Conservation (phyloP, 805 yeast genomes). For the Suhomyces prunicola region DNA sequence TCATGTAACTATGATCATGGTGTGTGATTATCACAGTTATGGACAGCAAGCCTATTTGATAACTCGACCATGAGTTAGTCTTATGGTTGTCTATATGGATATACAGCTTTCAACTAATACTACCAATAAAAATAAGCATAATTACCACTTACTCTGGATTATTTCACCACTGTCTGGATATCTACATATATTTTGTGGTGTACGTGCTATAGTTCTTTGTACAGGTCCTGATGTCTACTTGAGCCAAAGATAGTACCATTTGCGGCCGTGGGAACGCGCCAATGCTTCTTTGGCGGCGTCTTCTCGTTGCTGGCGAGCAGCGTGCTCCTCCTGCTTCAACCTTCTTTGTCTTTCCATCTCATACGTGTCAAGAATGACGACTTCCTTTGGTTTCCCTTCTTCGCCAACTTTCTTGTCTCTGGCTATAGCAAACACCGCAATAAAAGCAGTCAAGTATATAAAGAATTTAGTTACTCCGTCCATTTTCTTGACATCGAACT, state of each 20-base stretch:
- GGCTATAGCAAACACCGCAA: conserved; percentile 50
- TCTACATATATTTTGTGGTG: too few relatives aligned
- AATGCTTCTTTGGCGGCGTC: background rate
- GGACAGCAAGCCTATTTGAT: too few relatives aligned
- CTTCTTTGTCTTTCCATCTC: conserved; percentile 22
- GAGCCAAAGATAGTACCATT: conserved; percentile 56
- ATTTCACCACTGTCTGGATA: too few relatives aligned
- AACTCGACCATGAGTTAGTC: too few relatives aligned
- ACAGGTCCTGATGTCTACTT: conserved; percentile 18
- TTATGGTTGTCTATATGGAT: too few relatives aligned
- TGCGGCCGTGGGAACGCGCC: conserved; percentile 12
- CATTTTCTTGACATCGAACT: conserved; percentile 47
- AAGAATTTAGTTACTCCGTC: conserved; percentile 58
- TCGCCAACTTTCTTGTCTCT: conserved; percentile 54
- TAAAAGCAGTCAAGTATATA: conserved; percentile 45
- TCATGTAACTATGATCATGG: too few relatives aligned
- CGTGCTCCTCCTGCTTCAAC: conserved; percentile 14
- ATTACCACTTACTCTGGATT: background rate
- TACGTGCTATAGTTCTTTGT: background rate
- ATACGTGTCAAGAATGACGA: conserved; percentile 37
- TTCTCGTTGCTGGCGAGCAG: conserved; percentile 9
- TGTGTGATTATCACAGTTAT: too few relatives aligned
- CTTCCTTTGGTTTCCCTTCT: conserved; percentile 38
- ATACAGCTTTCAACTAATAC: background rate
- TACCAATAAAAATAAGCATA: too few relatives aligned